Base-by-base conservation (phyloP, 208 protist species). In the Crithidia sp. region DNA sequence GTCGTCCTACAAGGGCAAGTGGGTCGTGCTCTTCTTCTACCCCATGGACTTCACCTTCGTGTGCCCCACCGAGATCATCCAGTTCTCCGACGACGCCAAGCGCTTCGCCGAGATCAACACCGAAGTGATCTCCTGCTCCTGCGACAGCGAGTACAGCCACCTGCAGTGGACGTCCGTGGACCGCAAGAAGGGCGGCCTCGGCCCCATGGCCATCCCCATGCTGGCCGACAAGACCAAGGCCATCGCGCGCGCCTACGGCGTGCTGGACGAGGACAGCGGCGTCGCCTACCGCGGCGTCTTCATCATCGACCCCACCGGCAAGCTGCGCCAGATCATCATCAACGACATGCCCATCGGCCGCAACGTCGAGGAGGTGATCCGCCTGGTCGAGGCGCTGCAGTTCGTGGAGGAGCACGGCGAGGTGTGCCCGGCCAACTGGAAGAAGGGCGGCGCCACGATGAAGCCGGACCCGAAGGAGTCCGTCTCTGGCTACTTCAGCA, bases 31-130 rank as follows among this genome's bases (percentile, higher is more conserved):
- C 47, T 98, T 99, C 92, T 99, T 99, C 89, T 98, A 98, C 82
- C 97, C 97, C 39, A 71, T 98, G 39, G 97, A 99, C 85, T 99
- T 98, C 88, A 98, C 96, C 71, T 99, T 99, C 76, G 97, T 99
- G 71, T 99, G 98, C 89, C 98, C 98, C 45, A 99, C 97, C 13
- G 97, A 99, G 90, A 98, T 99, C 71, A 95, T 97, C 76, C 94
- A 97, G 74, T 99, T 99, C 93, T 93, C 81, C 52, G 96, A 99
- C 70, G 77, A 83, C 74, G 82, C 79, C 55, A 91, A 92, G 64
- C 86, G 98, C 79, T 99, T 99, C 88, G 71, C 73, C 39, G 82
- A 83, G 66, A 58, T 94, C 50, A 87, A 90, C 81, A 93, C 83
- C 71, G 97, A 98, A 81, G 87, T 99, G 40, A 79, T 98, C 69